Evolutionary conservation across 108 stramenopile genomes (phyloP).

Genomic region (Discostella stelligeroides): DNA sequence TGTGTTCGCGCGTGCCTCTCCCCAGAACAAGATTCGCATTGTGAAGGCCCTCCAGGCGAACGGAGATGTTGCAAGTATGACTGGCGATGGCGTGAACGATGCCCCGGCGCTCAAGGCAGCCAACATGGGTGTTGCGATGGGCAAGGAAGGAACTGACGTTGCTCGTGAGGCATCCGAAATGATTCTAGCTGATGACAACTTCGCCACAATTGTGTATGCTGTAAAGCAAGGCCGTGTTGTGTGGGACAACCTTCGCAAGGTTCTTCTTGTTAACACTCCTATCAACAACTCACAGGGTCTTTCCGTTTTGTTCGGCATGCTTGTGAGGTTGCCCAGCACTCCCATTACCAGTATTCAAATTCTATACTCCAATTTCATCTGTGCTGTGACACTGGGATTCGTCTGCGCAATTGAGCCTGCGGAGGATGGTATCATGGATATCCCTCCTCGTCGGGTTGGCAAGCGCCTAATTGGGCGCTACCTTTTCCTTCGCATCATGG

Average conservation of each 20-base stretch:
- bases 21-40: constrained; percentile 88
- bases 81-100: constrained; percentile 99
- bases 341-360: constrained; percentile 82
- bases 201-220: constrained; percentile 88
- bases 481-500: constrained; percentile 76
- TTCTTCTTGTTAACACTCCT: constrained; percentile 82
- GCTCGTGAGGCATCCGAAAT: constrained; percentile 96
- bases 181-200: constrained; percentile 98
- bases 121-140: constrained; percentile 99
- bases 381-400: constrained; percentile 87
- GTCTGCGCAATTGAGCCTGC: constrained; percentile 85
- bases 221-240: constrained; percentile 81
- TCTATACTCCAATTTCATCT: constrained; percentile 88
- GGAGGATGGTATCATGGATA: constrained; percentile 82
- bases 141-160: constrained; percentile 96
- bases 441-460: constrained; percentile 83
- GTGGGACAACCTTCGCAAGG: constrained; percentile 89
- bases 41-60: constrained; percentile 92
- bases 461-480: constrained; percentile 87
- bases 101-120: constrained; percentile 97
- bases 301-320: constrained; percentile 75
- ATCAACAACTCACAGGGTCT: constrained; percentile 91
- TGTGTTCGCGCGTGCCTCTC: constrained; percentile 89
- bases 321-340: constrained; percentile 61
- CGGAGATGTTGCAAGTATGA: constrained; percentile 94